Evolutionary conservation across 306 rosid species (phyloP).

Genomic region (Pyrus betulifolia): DNA sequence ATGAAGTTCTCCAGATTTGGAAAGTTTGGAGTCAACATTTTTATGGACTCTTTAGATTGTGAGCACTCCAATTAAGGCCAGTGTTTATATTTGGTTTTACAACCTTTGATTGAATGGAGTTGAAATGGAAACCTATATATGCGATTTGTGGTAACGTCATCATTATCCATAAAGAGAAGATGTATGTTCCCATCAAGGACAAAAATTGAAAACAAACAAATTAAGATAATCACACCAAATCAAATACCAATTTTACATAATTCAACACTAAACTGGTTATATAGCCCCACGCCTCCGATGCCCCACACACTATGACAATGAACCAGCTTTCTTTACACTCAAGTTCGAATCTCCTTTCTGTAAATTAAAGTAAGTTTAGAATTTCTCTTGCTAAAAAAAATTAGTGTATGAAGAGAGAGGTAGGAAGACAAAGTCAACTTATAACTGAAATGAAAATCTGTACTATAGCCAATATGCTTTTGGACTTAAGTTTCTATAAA

Average conservation of each 20-base stretch:
- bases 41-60: neutral
- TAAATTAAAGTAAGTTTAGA: no score
- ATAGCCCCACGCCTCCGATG: neutral
- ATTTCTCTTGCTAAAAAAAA: neutral
- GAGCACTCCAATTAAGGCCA: constrained; percentile 4
- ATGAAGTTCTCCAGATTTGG: neutral
- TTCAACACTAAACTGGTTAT: neutral
- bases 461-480: neutral
- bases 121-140: neutral
- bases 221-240: neutral
- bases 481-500: neutral
- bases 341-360: no score
- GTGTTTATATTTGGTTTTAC: neutral
- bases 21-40: neutral
- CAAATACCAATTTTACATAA: neutral
- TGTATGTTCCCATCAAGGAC: neutral
- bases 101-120: neutral
- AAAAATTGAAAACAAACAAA: neutral
- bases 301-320: neutral
- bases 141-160: neutral
- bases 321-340: neutral
- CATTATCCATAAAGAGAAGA: neutral
- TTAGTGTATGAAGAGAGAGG: neutral
- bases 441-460: constrained; percentile 4
- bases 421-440: neutral